Evolutionary conservation across 805 yeast species (phyloP), one percentile per base, ranked within the genome.

Genomic region (Zygosaccharomyces bisporus): DNA sequence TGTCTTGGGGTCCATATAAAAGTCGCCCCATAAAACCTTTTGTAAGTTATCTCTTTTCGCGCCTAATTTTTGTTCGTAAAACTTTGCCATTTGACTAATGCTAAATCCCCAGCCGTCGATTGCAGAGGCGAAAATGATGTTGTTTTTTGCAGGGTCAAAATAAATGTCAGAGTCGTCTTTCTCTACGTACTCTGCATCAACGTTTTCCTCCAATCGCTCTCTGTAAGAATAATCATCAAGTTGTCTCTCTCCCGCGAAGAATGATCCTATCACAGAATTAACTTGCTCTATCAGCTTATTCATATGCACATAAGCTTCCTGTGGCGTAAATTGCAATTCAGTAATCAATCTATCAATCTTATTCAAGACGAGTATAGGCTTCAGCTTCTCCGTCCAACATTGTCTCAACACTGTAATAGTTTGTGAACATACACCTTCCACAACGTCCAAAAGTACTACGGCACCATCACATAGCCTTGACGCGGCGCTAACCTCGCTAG

Each of bases 51-150:
- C 79, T 50, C 89, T 80, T 51, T 86, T 85, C 53, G 91, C 83
- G 0, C 95, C 96, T 14, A 91, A 69, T 56, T 88, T 88, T 39
- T 79, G 78, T 67, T 84, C 93, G 61, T 88, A 87, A 25, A 93
- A 80, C 45, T 84, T 81, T 6, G 96, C 86, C 65, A 93, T 86
- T 53, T 93, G 96, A 41, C 86, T 79, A 39, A 93, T 73, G 34
- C 87, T 85, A 64, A 93, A 93, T 1, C 98, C 99, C 98, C 99
- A 93, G 9, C 98, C 98, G 67, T 93, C 99, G 14, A 85, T 73
- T 1, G 99, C 99, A 21, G 81, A 74, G 0, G 95, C 91, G 70
- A 91, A 91, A 0, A 91, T 79, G 4, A 91, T 96, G 58, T 91
- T 91, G 60, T 88, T 88, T 52, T 79, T 76, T 40, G 83, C 86